Conservation (phyloP, 2,329 filamentous ascomycete genomes). For the Chaetothyriales sp. region DNA sequence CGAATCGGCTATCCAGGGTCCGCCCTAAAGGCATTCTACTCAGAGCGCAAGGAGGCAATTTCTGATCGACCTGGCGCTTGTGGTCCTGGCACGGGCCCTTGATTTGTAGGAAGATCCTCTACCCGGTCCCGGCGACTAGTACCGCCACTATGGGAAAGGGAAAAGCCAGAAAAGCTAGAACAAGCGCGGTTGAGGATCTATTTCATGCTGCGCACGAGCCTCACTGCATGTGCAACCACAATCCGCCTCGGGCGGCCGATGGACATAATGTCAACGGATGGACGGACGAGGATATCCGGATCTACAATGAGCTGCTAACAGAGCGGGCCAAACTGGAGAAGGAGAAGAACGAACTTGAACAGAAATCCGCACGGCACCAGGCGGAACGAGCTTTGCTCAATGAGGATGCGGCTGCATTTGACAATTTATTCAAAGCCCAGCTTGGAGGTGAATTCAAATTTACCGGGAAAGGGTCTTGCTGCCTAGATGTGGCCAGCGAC, state of each 20-base stretch:
- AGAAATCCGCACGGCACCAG: constrained; percentile 13
- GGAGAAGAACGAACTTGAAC: constrained; percentile 15
- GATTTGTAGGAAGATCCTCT: no score
- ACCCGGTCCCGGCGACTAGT: background rate
- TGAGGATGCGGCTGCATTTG: constrained; percentile 10
- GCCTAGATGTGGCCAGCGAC: constrained; percentile 7
- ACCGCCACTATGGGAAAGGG: constrained; percentile 1
- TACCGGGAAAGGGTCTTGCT: constrained; percentile 10
- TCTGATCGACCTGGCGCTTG: background rate
- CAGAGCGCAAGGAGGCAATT: background rate
- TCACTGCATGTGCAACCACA: constrained; percentile 1
- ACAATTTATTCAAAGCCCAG: constrained; percentile 12
- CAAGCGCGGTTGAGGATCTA: background rate
- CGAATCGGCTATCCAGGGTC: background rate
- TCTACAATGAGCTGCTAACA: constrained; percentile 15
- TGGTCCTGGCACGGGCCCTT: no score
- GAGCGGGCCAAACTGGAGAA: constrained; percentile 16
- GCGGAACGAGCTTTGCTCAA: constrained; percentile 13
- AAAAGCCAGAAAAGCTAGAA: background rate
- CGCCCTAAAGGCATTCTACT: background rate
- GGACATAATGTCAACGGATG: constrained; percentile 16
- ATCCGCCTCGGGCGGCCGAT: constrained; percentile 9
- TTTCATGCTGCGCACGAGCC: background rate
- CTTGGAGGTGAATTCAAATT: constrained; percentile 15
- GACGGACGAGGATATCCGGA: constrained; percentile 15